Percentiles rank a stretch among this genome's conserved stretches.
phyloP scores from a whole-genome alignment of 352 stramenopile species.

The Pythium phragmiticola region DNA sequence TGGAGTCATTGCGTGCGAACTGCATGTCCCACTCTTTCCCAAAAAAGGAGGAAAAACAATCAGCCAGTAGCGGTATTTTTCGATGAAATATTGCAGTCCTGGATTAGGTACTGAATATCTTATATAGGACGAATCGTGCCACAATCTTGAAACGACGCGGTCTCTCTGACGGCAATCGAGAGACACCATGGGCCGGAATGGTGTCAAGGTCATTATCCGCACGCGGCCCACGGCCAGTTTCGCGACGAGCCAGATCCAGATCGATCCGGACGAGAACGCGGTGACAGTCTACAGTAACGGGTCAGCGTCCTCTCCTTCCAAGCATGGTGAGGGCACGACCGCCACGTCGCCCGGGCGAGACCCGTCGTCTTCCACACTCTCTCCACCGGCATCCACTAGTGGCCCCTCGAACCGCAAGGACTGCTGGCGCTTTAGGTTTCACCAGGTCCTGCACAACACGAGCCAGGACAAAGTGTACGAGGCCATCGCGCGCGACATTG shows the following conservation, averaged over 20 bases:
- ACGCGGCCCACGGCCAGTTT: slow-evolving; percentile 79
- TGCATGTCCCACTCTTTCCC: neutral
- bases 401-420: slow-evolving; percentile 75
- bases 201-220: slow-evolving; percentile 85
- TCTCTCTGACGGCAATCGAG: neutral
- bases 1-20: neutral
- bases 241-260: slow-evolving; percentile 70
- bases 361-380: neutral
- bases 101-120: neutral
- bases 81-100: neutral
- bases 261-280: slow-evolving; percentile 73
- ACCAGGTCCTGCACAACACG: slow-evolving; percentile 92
- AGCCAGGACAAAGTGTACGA: slow-evolving; percentile 91
- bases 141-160: slow-evolving; percentile 3
- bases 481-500: slow-evolving; percentile 85
- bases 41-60: too few relatives aligned
- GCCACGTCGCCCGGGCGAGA: slow-evolving; percentile 14
- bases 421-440: slow-evolving; percentile 90
- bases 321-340: slow-evolving; percentile 22
- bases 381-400: neutral
- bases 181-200: slow-evolving; percentile 49
- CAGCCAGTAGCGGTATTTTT: too few relatives aligned
- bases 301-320: slow-evolving; percentile 33
- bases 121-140: neutral
- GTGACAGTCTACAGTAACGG: slow-evolving; percentile 55